phyloP scores from a whole-genome alignment of 176 grass and related monocot genomes.

The Pharus latifolius region DNA sequence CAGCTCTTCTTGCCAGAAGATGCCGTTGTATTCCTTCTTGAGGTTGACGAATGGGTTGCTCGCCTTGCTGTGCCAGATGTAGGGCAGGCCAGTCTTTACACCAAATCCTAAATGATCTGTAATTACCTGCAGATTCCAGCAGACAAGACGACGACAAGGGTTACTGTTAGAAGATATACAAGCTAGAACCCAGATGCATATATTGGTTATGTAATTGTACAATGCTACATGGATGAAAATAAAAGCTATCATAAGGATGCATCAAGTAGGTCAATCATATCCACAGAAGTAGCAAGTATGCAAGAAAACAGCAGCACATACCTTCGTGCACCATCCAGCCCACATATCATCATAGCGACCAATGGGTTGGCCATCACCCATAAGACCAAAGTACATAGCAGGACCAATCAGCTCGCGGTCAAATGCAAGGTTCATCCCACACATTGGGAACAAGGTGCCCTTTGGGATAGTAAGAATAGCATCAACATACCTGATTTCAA shows the following conservation, averaged over 20 bases:
- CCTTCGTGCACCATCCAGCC: conserved; percentile 75
- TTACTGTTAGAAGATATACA: too few species aligned
- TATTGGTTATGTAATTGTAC: too few species aligned
- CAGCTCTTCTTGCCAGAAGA: conserved; percentile 42
- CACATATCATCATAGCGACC: too few species aligned
- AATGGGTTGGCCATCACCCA: conserved; percentile 65
- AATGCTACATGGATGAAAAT: too few species aligned
- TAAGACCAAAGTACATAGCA: conserved; percentile 82
- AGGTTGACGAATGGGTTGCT: conserved; percentile 44
- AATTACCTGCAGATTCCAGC: conserved; percentile 24
- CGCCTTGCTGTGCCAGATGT: conserved; percentile 46
- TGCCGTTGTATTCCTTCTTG: conserved; percentile 38
- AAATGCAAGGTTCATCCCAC: conserved; percentile 67
- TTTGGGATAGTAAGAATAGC: conserved; percentile 69
- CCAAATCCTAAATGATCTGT: conserved; percentile 35
- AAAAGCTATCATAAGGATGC: too few species aligned
- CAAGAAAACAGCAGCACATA: background rate
- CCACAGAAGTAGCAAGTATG: too few species aligned
- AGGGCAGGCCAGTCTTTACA: conserved; percentile 44
- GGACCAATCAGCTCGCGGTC: conserved; percentile 53
- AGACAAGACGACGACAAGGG: too few species aligned
- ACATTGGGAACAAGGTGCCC: conserved; percentile 68
- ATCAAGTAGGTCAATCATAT: too few species aligned
- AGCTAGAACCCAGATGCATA: too few species aligned
- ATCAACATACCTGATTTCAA: conserved; percentile 57